phyloP scores from a whole-genome alignment of 768 basidiomycete species.

The Pleurotus giganteus region DNA sequence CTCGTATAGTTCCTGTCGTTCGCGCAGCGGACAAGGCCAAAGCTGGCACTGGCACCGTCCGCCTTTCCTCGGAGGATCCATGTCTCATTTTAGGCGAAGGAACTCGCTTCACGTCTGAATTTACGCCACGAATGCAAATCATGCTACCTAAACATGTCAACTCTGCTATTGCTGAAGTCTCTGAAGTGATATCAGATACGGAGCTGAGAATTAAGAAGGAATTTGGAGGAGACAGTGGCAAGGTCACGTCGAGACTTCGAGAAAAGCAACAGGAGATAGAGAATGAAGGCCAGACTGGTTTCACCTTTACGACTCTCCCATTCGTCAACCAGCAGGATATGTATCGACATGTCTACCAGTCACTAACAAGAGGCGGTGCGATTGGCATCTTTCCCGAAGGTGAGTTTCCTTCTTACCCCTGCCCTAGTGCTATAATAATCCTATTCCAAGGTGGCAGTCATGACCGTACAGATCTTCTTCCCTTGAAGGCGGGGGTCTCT shows the following conservation, averaged over 20 bases:
- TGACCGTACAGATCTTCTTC: slow-evolving; percentile 93
- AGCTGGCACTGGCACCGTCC: slow-evolving; percentile 69
- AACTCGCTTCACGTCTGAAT: slow-evolving; percentile 74
- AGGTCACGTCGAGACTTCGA: slow-evolving; percentile 62
- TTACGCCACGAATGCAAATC: slow-evolving; percentile 79
- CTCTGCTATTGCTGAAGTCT: slow-evolving; percentile 78
- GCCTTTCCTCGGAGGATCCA: slow-evolving; percentile 73
- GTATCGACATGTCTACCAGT: slow-evolving; percentile 91
- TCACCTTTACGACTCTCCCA: slow-evolving; percentile 82
- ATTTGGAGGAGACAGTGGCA: slow-evolving; percentile 79
- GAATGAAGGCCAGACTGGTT: slow-evolving; percentile 53
- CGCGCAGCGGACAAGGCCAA: slow-evolving; percentile 87
- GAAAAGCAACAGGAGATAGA: slow-evolving; percentile 65
- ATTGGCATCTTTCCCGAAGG: slow-evolving; percentile 99
- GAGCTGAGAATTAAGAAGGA: slow-evolving; percentile 82
- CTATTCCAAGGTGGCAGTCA: slow-evolving; percentile 82
- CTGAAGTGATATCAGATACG: slow-evolving; percentile 87
- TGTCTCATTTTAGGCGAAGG: slow-evolving; percentile 79
- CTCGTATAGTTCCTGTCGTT: slow-evolving; percentile 77
- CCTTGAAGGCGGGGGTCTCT: slow-evolving; percentile 95
- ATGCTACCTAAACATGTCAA: slow-evolving; percentile 80
- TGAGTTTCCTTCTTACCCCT: slow-evolving; percentile 26
- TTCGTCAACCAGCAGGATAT: slow-evolving; percentile 93
- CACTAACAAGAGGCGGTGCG: slow-evolving; percentile 79
- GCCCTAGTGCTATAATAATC: neutral